Evolutionary conservation across 305 asterid genomes (phyloP), one percentile per base, ranked within the genome.

Genomic region (Petunia hybrid): DNA sequence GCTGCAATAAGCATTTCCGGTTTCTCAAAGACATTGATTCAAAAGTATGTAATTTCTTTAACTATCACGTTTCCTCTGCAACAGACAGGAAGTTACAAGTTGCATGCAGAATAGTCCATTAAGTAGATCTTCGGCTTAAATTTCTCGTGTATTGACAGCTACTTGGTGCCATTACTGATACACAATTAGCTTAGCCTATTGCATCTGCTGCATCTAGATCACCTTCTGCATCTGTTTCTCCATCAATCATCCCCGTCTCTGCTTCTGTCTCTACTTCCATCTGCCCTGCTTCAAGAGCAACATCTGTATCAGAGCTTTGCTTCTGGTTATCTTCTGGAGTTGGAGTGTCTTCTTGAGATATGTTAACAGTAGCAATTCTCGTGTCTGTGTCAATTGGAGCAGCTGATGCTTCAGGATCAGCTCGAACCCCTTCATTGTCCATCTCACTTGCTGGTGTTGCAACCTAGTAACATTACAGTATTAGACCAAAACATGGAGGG

Each of bases 311-410:
- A 1, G 95, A 87, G 83, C 87, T 87, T 79, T 92, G 97, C 84
- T 83, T 92, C 88, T 88, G 93, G 78, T 86, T 83, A 76, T 89
- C 98, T 8, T 93, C 98, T 36, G 91, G 92, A 42, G 91, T 91
- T 8, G 92, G 94, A 42, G 91, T 87, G 65, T 89, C 98, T 75
- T 85, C 85, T 76, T 81, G 96, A 76, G 91, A 94, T 77, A 81
- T 82, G 80, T 81, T 87, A 41, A 84, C 97, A 6, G 95, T 83
- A 35, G 84, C 85, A 3, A 87, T 65, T 16, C 83, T 82, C 62
- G 84, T 92, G 81, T 91, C 95, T 36, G 85, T 57, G 22, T 93
- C 97, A 10, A 89, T 48, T 3, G 94, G 86, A 16, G 93, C 82
- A 79, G 87, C 81, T 45, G 89, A 83, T 73, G 83, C 85, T 80